These are phyloP conservation scores for Solanum chacoense DNA, from an alignment of 305 asterid species.

Conservation along the genomic window DNA sequence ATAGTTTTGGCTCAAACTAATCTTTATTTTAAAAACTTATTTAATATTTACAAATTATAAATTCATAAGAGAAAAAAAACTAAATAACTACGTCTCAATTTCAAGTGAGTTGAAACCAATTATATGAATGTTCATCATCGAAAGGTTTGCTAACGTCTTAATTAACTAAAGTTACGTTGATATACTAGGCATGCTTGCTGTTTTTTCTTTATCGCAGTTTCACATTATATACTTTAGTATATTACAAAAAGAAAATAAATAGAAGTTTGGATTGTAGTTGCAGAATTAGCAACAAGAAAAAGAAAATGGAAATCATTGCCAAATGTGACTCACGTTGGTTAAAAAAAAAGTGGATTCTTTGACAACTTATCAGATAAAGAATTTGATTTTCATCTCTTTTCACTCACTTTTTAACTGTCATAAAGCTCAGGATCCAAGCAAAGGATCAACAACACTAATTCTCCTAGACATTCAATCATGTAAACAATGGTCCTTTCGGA, in stretches of 20 bases:
- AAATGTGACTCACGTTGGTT: neutral
- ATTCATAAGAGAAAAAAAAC: neutral
- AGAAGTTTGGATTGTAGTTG: neutral
- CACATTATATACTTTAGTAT: neutral
- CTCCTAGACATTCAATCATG: neutral
- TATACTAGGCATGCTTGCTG: neutral
- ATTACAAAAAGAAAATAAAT: neutral
- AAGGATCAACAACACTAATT: neutral
- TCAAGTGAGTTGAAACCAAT: neutral
- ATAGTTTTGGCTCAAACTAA: neutral
- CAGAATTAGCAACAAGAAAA: neutral
- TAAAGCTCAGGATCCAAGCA: neutral
- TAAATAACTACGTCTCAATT: neutral
- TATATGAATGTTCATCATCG: neutral
- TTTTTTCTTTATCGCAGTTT: neutral
- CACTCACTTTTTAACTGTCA: neutral
- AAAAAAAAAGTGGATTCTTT: neutral
- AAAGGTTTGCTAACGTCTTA: neutral
- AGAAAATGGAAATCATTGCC: neutral
- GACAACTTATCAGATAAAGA: neutral
- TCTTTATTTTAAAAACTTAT: neutral
- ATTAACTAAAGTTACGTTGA: neutral
- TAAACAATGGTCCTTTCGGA: neutral
- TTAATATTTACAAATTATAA: neutral
- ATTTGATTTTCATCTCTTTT: neutral